A percentile compares a stretch with the other conserved stretches of the same genome.
Evolutionary conservation across 805 yeast species (phyloP).

Genomic region (Monosporozyma solicola): DNA sequence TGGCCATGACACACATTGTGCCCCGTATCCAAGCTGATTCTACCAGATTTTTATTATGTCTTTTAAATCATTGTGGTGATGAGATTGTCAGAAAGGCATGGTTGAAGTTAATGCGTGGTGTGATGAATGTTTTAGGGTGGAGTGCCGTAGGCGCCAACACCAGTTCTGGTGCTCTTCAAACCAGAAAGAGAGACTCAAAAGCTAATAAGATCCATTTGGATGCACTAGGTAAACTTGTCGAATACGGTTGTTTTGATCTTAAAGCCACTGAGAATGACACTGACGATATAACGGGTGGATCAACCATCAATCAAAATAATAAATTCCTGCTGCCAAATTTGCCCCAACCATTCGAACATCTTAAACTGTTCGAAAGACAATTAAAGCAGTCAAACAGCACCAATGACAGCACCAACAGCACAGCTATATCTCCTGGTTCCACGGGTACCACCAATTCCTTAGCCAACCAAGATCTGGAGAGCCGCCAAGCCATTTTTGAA

Average conservation of each 20-base stretch:
- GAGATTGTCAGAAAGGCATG: constrained; percentile 56
- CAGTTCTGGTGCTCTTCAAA: constrained; percentile 15
- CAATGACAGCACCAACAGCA: neutral
- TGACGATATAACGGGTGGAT: neutral
- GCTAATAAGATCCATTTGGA: constrained; percentile 29
- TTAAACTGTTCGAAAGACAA: constrained; percentile 48
- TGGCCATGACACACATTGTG: constrained; percentile 89
- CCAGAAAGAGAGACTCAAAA: constrained; percentile 17
- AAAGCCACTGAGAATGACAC: neutral
- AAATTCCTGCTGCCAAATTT: constrained; percentile 45
- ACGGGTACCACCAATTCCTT: constrained; percentile 3
- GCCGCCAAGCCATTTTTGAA: constrained; percentile 32
- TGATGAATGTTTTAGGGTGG: constrained; percentile 72
- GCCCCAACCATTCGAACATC: constrained; percentile 56
- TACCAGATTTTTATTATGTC: constrained; percentile 51
- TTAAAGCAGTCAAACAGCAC: constrained; percentile 20
- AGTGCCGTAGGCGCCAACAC: constrained; percentile 26
- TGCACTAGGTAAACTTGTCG: constrained; percentile 36
- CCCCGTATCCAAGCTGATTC: constrained; percentile 70
- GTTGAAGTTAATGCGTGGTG: constrained; percentile 58
- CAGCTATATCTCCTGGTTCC: neutral
- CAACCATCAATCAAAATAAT: neutral
- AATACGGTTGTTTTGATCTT: constrained; percentile 30
- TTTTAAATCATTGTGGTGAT: constrained; percentile 47
- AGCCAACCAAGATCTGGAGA: constrained; percentile 18